Evolutionary conservation across 1,284 basidiomycete genomes (phyloP), one percentile per base, ranked within the genome.

Genomic region (Malassezia yamatoensis): DNA sequence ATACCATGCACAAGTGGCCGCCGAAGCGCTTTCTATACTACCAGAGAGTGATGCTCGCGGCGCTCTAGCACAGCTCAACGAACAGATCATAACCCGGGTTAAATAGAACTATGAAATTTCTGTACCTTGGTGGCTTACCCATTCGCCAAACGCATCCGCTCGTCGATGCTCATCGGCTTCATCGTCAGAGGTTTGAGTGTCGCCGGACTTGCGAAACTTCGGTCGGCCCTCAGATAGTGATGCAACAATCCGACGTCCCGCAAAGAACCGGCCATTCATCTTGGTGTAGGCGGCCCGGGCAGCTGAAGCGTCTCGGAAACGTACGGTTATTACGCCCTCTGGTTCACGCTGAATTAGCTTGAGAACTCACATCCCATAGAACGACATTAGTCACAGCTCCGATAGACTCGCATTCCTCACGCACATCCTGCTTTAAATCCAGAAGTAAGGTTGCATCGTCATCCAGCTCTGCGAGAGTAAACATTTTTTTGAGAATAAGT

Each of bases 381-480:
- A 89, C 84, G 0, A 96, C 88, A 67, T 90, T 96, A 1, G 91
- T 98, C 2, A 98, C 93, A 62, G 88, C 84, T n/a, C 94, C 94
- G 11, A 98, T 76, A 16, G 44, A 35, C 49, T 86, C 85, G 62
- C 90, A 94, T 70, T 99, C 93, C 38, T 94, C 90, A 53, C 93
- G 82, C 9, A 98, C 90, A 64, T 98, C 93, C 65, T 94, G 87
- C 71, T 96, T 96, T 49, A 96, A 80, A 66, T 98, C 93, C 10
- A 98, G 81, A 11, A 96, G 78, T 18, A 98, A 77, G 4, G 86
- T 81, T 0, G 88, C 81, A 67, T 99, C 93, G 65, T 88, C 83
- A 36, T 89, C 85, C 1, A 99, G 80, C 67, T 94, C 89, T 62
- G 85, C 76, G 2, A 88, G 79, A 6, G 85, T 86, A 74, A 99